phyloP scores from a whole-genome alignment of 2,329 filamentous ascomycete species.

The Colletotrichum tamarilloi region DNA sequence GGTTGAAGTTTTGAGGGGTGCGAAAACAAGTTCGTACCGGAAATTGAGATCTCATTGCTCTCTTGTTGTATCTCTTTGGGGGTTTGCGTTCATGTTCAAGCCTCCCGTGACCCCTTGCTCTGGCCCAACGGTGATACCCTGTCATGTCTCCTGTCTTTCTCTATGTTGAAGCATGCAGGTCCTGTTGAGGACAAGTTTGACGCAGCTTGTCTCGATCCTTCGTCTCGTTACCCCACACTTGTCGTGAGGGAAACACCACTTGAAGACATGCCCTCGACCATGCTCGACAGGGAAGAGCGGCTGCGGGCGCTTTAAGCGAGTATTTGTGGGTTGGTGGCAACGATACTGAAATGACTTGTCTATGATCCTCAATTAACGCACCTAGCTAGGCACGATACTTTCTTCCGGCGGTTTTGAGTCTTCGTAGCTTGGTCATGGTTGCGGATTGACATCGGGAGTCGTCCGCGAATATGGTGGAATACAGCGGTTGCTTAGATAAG shows the following conservation, averaged over 20 bases:
- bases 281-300: neutral
- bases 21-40: no score
- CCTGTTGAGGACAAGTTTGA: neutral
- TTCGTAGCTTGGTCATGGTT: neutral
- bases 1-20: neutral
- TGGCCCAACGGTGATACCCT: neutral
- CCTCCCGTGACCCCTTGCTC: neutral
- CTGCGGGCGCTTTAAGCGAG: slow-evolving; percentile 11
- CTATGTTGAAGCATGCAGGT: slow-evolving; percentile 7
- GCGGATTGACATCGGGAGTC: neutral
- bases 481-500: slow-evolving; percentile 14
- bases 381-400: neutral
- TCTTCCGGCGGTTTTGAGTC: neutral
- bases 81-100: no score
- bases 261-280: neutral
- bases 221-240: slow-evolving; percentile 18
- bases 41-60: no score
- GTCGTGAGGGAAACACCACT: neutral
- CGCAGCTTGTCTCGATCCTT: slow-evolving; percentile 19
- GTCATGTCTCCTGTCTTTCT: neutral
- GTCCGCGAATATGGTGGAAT: slow-evolving; percentile 2
- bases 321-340: neutral
- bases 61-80: no score
- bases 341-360: neutral
- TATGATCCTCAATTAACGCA: neutral